Evolutionary conservation across 257 asterid species (phyloP).

Genomic region (Voacanga thouarsii): DNA sequence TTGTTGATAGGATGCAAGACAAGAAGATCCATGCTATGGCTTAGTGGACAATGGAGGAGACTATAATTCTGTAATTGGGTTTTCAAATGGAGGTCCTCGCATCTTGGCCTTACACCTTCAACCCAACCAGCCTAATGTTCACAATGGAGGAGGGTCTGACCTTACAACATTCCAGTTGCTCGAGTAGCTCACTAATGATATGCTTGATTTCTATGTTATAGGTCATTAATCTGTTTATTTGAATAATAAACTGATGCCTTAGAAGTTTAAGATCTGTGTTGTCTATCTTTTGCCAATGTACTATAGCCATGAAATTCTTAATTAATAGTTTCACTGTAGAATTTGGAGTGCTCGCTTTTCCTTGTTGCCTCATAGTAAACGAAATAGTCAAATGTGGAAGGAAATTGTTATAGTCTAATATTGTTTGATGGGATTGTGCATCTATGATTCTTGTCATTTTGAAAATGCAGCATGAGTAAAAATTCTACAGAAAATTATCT

Average conservation of each 20-base stretch:
- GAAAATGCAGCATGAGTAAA: too few species aligned
- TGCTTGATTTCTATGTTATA: neutral
- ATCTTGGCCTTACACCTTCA: slow-evolving; percentile 53
- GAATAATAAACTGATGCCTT: neutral
- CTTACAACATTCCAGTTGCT: slow-evolving; percentile 74
- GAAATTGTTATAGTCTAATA: too few species aligned
- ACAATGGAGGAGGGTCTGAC: slow-evolving; percentile 74
- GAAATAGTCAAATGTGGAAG: too few species aligned
- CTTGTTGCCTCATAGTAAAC: too few species aligned
- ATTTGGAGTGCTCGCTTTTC: neutral
- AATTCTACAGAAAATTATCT: too few species aligned
- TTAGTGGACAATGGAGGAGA: slow-evolving; percentile 82
- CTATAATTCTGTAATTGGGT: slow-evolving; percentile 52
- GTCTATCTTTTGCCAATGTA: slow-evolving; percentile 1
- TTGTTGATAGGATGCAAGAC: slow-evolving; percentile 59
- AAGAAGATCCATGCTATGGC: slow-evolving; percentile 86
- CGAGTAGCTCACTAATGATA: slow-evolving; percentile 28
- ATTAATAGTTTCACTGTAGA: too few species aligned
- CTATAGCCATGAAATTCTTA: neutral
- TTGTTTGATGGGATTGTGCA: too few species aligned
- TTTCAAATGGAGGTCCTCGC: slow-evolving; percentile 49
- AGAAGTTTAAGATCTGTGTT: neutral
- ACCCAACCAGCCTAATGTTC: slow-evolving; percentile 42
- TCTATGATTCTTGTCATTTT: too few species aligned
- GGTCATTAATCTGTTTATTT: neutral